A percentile compares a stretch with the other conserved stretches of the same genome.
Evolutionary conservation across 139 green algal genomes (phyloP).

Genomic region (Pseudopediastrum boryanum): DNA sequence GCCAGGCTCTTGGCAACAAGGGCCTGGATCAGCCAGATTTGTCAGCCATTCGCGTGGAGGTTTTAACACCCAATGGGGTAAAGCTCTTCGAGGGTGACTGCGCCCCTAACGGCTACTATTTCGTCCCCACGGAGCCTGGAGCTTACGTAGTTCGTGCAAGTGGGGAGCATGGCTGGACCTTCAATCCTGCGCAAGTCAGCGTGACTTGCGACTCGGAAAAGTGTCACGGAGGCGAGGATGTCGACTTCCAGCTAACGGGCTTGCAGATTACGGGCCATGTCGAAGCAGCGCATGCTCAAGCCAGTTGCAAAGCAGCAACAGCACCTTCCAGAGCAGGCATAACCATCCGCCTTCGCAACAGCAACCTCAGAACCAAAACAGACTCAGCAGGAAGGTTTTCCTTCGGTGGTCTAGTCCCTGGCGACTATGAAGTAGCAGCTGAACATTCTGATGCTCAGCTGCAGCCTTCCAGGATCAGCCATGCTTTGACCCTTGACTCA

Average conservation of each 20-base stretch:
- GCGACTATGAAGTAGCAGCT: slow-evolving; percentile 14
- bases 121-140: slow-evolving; percentile 25
- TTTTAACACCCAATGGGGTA: slow-evolving; percentile 10
- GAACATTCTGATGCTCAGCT: slow-evolving; percentile 18
- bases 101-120: slow-evolving; percentile 35
- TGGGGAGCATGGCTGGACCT: slow-evolving; percentile 20
- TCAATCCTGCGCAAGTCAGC: background rate
- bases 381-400: slow-evolving; percentile 1
- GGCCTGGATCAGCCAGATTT: background rate
- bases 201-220: background rate
- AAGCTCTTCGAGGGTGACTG: slow-evolving; percentile 22
- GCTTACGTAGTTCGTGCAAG: slow-evolving; percentile 10
- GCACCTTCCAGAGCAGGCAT: slow-evolving; percentile 3
- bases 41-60: background rate
- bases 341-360: background rate
- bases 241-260: slow-evolving; percentile 24
- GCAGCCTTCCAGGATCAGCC: background rate
- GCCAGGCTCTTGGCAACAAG: background rate
- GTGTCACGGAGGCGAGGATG: slow-evolving; percentile 15
- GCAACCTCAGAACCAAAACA: no score
- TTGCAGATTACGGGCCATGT: slow-evolving; percentile 19
- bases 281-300: background rate
- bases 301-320: slow-evolving; percentile 15
- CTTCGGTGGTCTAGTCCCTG: slow-evolving; percentile 12
- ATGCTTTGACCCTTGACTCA: background rate